Percentiles rank a stretch among this genome's conserved stretches.
Conservation (phyloP, 2,329 filamentous ascomycete species). For the Clarireedia hainanense region DNA sequence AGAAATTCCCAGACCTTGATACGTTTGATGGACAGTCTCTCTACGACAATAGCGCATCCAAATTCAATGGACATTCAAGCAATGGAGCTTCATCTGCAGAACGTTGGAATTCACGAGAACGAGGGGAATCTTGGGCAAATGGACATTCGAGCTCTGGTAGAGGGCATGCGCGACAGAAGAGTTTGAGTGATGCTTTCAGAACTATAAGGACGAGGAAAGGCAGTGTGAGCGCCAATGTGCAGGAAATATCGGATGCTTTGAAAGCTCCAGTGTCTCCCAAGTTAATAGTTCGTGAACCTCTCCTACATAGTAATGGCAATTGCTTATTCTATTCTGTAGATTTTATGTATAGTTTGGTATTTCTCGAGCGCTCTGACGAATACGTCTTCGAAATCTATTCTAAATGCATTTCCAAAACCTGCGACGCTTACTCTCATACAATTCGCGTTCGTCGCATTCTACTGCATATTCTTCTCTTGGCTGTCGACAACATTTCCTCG, state of each 20-base stretch:
- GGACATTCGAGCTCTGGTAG: constrained; percentile 19
- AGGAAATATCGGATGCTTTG: constrained; percentile 85
- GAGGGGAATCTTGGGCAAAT: constrained; percentile 19
- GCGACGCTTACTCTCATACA: constrained; percentile 88
- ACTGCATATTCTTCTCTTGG: constrained; percentile 75
- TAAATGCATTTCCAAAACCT: constrained; percentile 84
- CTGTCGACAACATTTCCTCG: constrained; percentile 64
- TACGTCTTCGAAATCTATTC: constrained; percentile 93
- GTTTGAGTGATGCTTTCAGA: constrained; percentile 78
- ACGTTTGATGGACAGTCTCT: constrained; percentile 19
- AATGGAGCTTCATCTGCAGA: constrained; percentile 34
- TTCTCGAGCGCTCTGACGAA: constrained; percentile 92
- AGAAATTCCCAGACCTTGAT: constrained; percentile 53
- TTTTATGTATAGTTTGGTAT: constrained; percentile 87
- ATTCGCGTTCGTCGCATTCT: constrained; percentile 85
- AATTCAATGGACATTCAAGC: constrained; percentile 23
- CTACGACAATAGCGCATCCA: constrained; percentile 16
- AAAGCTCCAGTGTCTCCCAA: constrained; percentile 82
- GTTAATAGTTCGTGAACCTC: constrained; percentile 60
- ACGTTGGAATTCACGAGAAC: constrained; percentile 53
- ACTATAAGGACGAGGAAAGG: constrained; percentile 73
- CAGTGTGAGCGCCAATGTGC: constrained; percentile 86
- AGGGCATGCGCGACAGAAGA: constrained; percentile 68
- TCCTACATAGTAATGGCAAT: constrained; percentile 13
- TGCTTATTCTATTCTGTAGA: constrained; percentile 40